Conservation (phyloP, 441 rosid genomes). For the Syzygium syzygioides region DNA sequence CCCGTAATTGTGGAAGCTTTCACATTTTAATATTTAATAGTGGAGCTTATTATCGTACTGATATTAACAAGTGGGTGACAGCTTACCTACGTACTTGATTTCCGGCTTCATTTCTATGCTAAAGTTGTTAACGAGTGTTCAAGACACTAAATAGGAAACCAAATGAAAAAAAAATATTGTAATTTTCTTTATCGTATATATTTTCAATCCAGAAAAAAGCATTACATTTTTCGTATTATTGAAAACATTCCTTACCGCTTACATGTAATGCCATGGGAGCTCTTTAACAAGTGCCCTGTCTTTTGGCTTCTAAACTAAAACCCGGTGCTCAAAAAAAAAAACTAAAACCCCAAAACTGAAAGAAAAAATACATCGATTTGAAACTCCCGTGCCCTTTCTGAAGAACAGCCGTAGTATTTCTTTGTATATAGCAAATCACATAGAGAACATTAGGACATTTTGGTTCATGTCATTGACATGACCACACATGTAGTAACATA, state of each 20-base stretch:
- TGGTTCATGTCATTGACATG: neutral
- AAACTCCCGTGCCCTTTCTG: neutral
- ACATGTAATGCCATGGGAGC: neutral
- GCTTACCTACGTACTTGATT: neutral
- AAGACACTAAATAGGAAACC: neutral
- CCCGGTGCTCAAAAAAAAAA: neutral
- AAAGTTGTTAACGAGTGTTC: neutral
- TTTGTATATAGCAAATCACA: neutral
- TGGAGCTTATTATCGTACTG: neutral
- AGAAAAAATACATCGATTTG: neutral
- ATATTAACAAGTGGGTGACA: neutral
- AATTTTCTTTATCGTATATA: too few relatives aligned
- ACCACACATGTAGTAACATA: neutral
- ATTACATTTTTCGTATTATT: neutral
- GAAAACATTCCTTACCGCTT: neutral
- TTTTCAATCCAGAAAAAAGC: neutral
- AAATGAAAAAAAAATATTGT: too few relatives aligned
- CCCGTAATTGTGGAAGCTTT: neutral
- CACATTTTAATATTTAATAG: neutral
- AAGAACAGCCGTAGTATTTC: too few relatives aligned
- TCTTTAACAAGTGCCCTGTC: neutral
- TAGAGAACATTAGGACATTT: neutral
- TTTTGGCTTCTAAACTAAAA: neutral
- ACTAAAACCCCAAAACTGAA: constrained; percentile 14
- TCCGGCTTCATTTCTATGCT: neutral